Base-by-base conservation (phyloP, 2,329 filamentous ascomycete genomes). In the Pezicula carpinea region DNA sequence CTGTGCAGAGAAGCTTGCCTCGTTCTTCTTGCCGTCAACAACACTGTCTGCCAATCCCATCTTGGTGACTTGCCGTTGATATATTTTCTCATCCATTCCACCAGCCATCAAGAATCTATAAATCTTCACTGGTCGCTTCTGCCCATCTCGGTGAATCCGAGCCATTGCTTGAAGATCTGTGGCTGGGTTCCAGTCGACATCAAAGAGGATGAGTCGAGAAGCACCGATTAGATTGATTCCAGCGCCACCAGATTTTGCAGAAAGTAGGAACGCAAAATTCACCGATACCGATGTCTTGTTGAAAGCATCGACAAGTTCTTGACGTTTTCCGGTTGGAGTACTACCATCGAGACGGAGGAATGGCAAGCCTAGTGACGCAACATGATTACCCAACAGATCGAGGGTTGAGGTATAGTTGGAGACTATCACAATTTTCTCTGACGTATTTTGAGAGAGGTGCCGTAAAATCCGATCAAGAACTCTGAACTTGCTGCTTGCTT, bases 111-210 rank as follows among this genome's bases (percentile, higher is more conserved):
- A 61, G 47, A 89, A 72, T 5, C 85, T 73, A 57, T 89, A 89
- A 49, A 88, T 86, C 46, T 78, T 79, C 52, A 83, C 85, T 3
- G 77, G 78, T 10, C 72, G 67, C 61, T 82, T 85, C 60, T 89
- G 85, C 1, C 85, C 85, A 55, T 87, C 83, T 41, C 85, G 76
- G 60, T 88, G 83, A 39, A 88, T 84, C 13, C 85, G 79, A 11
- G 83, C 85, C 82, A 88, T 87, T 6, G 85, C 84, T 62, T 89
- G 85, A 17, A 85, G 68, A 57, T 89, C 85, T 0, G 81, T 85
- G 0, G 83, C 82, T 1, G 85, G 85, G 57, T 89, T 89, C 85
- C 85, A 89, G 64, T 88, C 85, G 7, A 85, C 77, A 55, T 89
- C 85, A 56, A 86, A 88, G 1, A 89, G 76, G 5, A 88, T 69